Evolutionary conservation across 2,329 filamentous ascomycete genomes (phyloP).

Genomic region (Moelleriella libera): DNA sequence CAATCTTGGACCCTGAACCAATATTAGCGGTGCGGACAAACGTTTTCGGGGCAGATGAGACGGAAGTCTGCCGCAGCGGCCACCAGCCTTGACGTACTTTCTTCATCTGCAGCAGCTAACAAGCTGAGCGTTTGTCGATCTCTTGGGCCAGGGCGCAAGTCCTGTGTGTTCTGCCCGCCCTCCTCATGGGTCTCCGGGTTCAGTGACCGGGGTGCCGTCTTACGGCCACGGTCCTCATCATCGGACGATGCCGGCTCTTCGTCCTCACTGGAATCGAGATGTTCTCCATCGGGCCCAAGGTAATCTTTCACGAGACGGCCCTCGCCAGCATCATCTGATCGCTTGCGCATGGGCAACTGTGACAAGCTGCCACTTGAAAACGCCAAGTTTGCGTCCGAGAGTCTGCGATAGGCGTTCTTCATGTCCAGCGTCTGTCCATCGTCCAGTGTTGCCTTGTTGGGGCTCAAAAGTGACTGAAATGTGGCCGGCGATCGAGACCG

Average conservation of each 20-base stretch:
- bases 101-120: conserved; percentile 63
- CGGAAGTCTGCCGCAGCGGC: not conserved
- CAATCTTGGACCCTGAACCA: conserved; percentile 36
- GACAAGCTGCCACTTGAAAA: conserved; percentile 50
- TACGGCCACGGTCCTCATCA: conserved; percentile 53
- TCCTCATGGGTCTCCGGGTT: conserved; percentile 25
- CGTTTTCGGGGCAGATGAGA: not conserved
- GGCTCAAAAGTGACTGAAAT: conserved; percentile 11
- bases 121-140: conserved; percentile 41
- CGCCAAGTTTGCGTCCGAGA: conserved; percentile 58
- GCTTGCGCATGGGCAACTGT: conserved; percentile 43
- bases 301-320: conserved; percentile 57
- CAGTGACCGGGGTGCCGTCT: conserved; percentile 32
- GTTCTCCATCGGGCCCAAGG: conserved; percentile 49
- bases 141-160: conserved; percentile 17
- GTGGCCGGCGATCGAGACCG: conserved; percentile 23
- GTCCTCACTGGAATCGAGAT: conserved; percentile 57
- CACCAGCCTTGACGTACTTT: conserved; percentile 41
- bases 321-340: conserved; percentile 23
- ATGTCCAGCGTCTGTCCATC: conserved; percentile 52
- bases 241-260: conserved; percentile 50
- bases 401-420: conserved; percentile 52
- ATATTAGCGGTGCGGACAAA: not conserved
- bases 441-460: conserved; percentile 34
- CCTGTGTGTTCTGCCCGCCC: conserved; percentile 17